Percentiles rank a stretch among this genome's conserved stretches.
Conservation (phyloP, 371 early-diverging fungal species). For the Amoeboradix gromovi region DNA sequence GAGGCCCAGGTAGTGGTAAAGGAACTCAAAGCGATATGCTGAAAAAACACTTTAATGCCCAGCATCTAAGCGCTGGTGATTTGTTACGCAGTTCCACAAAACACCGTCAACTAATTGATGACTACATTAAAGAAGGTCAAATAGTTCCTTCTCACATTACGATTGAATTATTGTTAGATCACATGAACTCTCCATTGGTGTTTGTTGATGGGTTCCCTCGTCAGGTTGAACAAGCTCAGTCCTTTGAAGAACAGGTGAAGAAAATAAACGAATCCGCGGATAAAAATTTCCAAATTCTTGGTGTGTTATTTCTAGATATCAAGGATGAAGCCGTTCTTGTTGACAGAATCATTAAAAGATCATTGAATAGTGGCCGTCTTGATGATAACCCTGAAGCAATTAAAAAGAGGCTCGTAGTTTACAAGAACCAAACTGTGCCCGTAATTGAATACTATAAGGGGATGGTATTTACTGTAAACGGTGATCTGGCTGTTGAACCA, state of each 20-base stretch:
- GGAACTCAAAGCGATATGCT: conserved; percentile 30
- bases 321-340: conserved; percentile 42
- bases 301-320: conserved; percentile 69
- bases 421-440: conserved; percentile 84
- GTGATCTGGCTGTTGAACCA: not conserved
- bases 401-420: conserved; percentile 67
- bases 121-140: conserved; percentile 60
- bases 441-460: conserved; percentile 79
- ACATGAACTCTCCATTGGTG: conserved; percentile 32
- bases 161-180: conserved; percentile 50
- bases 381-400: conserved; percentile 88
- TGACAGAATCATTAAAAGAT: conserved; percentile 33
- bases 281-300: conserved; percentile 9
- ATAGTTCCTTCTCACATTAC: conserved; percentile 88
- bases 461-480: not conserved
- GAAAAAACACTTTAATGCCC: conserved; percentile 15
- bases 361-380: conserved; percentile 63
- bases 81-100: conserved; percentile 18
- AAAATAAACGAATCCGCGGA: not conserved
- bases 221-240: conserved; percentile 62
- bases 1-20: conserved; percentile 9
- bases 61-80: conserved; percentile 35
- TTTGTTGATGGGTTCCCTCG: conserved; percentile 88
- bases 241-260: conserved; percentile 55
- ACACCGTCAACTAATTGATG: conserved; percentile 59